Evolutionary conservation across 139 green algal species (phyloP), one percentile per base, ranked within the genome.

Genomic region (Volvox reticuliferus): DNA sequence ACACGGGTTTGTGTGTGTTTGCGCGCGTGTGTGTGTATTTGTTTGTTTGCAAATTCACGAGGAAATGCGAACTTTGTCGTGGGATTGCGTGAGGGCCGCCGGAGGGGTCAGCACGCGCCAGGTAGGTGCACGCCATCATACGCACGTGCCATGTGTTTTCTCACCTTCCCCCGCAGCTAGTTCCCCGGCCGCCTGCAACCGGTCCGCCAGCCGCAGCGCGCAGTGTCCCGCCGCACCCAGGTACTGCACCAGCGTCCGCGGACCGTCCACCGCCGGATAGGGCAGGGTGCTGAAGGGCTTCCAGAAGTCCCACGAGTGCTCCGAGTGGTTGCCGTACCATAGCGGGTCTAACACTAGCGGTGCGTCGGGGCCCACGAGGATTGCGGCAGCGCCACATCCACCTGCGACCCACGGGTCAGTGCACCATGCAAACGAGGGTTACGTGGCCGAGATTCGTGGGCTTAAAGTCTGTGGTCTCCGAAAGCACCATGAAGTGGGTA

Each of bases 291-390:
- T 93, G 19, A 90, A 79, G 12, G 97, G 97, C 93, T 99, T 99
- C 92, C 95, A 97, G 61, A 99, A 99, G 82, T 99, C 97, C 78
- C 95, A 97, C 0, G 93, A 89, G 88, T 99, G 90, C 22, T 93
- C 79, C 36, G 91, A 89, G 89, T 98, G 94, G 24, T 84, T 94
- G 22, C 95, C 93, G 5, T 88, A 87, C 93, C 86, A 98, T n/a
- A 77, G 87, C 32, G 93, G 92, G 79, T 99, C 95, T 36, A 98
- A 36, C 65, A 90, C 94, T 28, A 99, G 94, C 0, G 97, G 97
- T 0, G 97, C 97, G 55, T 96, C 91, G 6, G 96, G 94, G n/a
- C 97, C 97, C 28, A 99, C 91, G 79, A 99, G 96, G 89, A 99
- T 91, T 22, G 97, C 97, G 24, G 97, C 96, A 6, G 97, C 97